Conservation (phyloP, 139 green algal species). For the Tetradesmus lagerheimii region DNA sequence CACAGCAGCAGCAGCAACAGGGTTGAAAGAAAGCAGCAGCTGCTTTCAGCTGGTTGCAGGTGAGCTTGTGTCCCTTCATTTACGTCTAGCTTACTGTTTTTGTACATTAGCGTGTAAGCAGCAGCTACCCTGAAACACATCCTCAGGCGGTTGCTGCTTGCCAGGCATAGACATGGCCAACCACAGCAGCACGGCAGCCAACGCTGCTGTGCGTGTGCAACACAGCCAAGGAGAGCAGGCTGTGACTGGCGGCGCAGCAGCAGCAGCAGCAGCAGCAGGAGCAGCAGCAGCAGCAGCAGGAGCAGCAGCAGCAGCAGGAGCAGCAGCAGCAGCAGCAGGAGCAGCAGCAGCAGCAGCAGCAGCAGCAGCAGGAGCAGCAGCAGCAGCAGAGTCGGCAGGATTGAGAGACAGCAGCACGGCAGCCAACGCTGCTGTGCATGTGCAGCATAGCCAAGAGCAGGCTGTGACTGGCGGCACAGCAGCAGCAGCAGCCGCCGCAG, state of each 20-base stretch:
- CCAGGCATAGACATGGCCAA: slow-evolving; percentile 68
- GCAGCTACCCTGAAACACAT: too few species aligned
- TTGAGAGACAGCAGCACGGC: slow-evolving; percentile 38
- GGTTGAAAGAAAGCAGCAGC: background rate
- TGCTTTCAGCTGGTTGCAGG: slow-evolving; percentile 45
- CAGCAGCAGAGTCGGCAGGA: too few species aligned
- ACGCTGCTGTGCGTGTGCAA: slow-evolving; percentile 48
- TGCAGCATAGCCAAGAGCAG: slow-evolving; percentile 52
- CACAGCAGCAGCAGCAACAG: slow-evolving; percentile 39
- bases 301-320: too few species aligned
- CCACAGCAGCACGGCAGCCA: slow-evolving; percentile 47
- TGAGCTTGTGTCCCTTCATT: background rate
- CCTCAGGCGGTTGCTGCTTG: slow-evolving; percentile 43
- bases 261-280: too few species aligned
- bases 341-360: too few species aligned
- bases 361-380: too few species aligned
- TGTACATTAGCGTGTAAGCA: too few species aligned
- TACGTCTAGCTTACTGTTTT: too few species aligned
- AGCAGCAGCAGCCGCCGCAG: slow-evolving; percentile 33
- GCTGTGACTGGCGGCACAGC: slow-evolving; percentile 46
- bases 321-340: too few species aligned
- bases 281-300: background rate
- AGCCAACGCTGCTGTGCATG: slow-evolving; percentile 50
- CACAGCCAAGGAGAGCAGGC: slow-evolving; percentile 60
- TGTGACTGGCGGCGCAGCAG: slow-evolving; percentile 49